A percentile compares a stretch with the other conserved stretches of the same genome.
Evolutionary conservation across 164 flowering plant genomes (phyloP).

Genomic region (Stephania japonica): DNA sequence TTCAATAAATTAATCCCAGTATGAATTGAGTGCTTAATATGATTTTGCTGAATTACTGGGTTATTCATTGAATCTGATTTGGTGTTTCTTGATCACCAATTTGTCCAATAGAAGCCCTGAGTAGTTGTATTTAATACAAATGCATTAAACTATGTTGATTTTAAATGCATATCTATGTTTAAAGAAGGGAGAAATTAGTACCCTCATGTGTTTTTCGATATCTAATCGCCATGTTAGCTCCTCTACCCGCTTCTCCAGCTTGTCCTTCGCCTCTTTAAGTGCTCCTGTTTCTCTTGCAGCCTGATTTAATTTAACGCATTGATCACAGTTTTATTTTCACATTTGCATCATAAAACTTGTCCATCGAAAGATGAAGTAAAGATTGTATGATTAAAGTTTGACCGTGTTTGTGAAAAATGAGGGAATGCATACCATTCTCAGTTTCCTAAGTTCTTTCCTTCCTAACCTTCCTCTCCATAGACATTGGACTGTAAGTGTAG

Average conservation of each 20-base stretch:
- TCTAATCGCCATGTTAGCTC: constrained; percentile 83
- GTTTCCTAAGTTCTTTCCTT: constrained; percentile 65
- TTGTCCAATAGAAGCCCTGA: not conserved
- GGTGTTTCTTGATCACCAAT: not conserved
- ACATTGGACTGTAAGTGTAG: constrained; percentile 57
- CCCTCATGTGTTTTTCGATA: constrained; percentile 72
- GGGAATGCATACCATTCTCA: constrained; percentile 50
- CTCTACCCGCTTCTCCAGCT: constrained; percentile 82
- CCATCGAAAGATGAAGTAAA: not conserved
- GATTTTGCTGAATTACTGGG: not conserved
- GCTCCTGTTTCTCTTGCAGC: constrained; percentile 91
- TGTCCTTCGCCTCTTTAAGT: constrained; percentile 83
- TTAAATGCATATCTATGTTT: not conserved
- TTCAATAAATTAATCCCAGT: not conserved
- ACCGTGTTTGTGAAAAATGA: not conserved
- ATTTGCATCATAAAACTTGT: not conserved
- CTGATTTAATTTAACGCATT: constrained; percentile 25
- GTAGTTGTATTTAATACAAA: not conserved
- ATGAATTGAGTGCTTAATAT: constrained; percentile 2
- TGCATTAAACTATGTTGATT: not conserved
- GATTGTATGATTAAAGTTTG: not conserved
- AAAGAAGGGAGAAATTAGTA: constrained; percentile 23
- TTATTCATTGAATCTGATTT: not conserved
- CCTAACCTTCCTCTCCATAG: constrained; percentile 69
- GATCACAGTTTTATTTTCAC: not conserved